Base-by-base conservation (phyloP, 441 rosid species). In the Pelargonium myrrhifolium region DNA sequence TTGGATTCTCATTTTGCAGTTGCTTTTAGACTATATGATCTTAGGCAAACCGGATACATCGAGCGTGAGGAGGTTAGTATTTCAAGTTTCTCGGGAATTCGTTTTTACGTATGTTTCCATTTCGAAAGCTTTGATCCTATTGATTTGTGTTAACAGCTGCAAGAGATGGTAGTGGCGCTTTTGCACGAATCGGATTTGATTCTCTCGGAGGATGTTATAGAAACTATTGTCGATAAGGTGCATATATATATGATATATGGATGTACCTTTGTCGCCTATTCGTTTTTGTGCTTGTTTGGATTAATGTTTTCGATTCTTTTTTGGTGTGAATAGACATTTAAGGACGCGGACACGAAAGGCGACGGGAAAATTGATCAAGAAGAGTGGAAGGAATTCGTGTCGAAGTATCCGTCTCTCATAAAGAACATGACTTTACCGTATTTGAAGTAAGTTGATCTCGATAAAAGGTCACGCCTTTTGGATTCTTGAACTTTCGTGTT, bases 91-190 rank as follows among this genome's bases (percentile, higher is more conserved):
- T 51, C 26, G 2, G 26, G 26, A 24, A 24, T 24, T 24, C 26
- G 2, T 24, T 24, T 24, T 24, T 24, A 24, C 26, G 26, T 24
- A 24, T 24, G 26, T 24, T 24, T 24, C 26, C 5, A 2, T 1
- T 58, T 15, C 9, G 2, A 58, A 24, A 24, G 26, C 18, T 17
- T 58, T 42, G 11, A 39, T 40, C 28, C 49, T 17, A 17, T 45
- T 62, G 62, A 10, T 22, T 56, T 56, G 64, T 42, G 62, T 49
- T 65, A 4, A 45, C 77, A 93, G 98, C 69, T 93, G 78, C 89
- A 82, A 80, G 90, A 84, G 81, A 93, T 93, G 98, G 98, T 93
- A 1, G 42, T 86, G 67, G 98, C 94, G 3, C 91, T 93, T 68
- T 81, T 90, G 72, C 86, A 87, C 11, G 98, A 93, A 81, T 93